These are phyloP conservation scores for Pueraria montana DNA, from an alignment of 306 rosid species.

Conservation along the genomic window DNA sequence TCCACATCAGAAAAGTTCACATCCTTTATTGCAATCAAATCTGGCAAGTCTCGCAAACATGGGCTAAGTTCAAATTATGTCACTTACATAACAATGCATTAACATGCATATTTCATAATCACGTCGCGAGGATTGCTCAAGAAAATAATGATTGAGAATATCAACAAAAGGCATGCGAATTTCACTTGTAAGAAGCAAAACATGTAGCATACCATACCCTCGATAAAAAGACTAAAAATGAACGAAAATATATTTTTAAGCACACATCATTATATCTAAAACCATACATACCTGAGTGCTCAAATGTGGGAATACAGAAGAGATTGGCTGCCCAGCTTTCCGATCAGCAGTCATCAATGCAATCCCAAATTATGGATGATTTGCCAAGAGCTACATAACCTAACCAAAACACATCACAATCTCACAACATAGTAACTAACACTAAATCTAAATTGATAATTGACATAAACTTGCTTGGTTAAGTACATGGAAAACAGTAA, in stretches of 20 bases:
- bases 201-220: neutral
- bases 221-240: conserved; percentile 1
- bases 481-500: conserved; percentile 18
- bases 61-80: conserved; percentile 33
- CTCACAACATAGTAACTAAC: conserved; percentile 24
- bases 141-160: conserved; percentile 37
- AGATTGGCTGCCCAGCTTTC: conserved; percentile 92
- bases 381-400: conserved; percentile 90
- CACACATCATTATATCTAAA: conserved; percentile 25
- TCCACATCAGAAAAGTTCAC: conserved; percentile 82
- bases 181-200: conserved; percentile 18
- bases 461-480: conserved; percentile 1
- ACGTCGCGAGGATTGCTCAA: conserved; percentile 21
- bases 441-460: neutral
- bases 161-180: conserved; percentile 9
- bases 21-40: conserved; percentile 89
- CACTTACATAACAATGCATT: conserved; percentile 10
- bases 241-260: neutral
- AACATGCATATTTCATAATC: conserved; percentile 23
- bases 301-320: conserved; percentile 90
- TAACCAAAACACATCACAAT: conserved; percentile 49
- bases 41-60: conserved; percentile 75
- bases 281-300: conserved; percentile 66
- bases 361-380: conserved; percentile 87
- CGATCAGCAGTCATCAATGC: conserved; percentile 87